Conservation (phyloP, 768 basidiomycete species). For the Rhizopogon vesiculosus region DNA sequence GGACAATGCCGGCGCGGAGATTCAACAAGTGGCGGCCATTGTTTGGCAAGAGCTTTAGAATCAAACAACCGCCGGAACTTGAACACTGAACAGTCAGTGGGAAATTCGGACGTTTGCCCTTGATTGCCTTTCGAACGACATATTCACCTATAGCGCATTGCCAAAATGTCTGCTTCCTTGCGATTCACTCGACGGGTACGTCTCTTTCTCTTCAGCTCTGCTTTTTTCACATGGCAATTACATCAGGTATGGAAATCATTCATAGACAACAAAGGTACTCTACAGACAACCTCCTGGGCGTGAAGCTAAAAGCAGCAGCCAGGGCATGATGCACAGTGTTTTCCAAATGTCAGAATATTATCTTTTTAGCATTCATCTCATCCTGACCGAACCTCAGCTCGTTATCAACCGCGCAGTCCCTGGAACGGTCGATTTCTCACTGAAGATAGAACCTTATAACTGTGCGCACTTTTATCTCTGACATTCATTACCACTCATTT, state of each 20-base stretch:
- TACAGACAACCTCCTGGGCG: not conserved
- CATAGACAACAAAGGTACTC: slow-evolving; percentile 63
- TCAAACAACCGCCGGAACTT: slow-evolving; percentile 19
- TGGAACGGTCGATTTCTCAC: slow-evolving; percentile 61
- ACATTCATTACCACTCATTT: not conserved
- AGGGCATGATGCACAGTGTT: slow-evolving; percentile 81
- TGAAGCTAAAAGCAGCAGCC: slow-evolving; percentile 9
- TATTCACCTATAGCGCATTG: not conserved
- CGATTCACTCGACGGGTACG: slow-evolving; percentile 63
- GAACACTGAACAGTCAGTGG: not conserved
- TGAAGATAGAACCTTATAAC: slow-evolving; percentile 74
- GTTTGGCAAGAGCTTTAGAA: slow-evolving; percentile 26
- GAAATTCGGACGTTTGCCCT: not conserved
- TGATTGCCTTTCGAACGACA: not conserved
- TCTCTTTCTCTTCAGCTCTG: not conserved
- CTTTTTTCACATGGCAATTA: slow-evolving; percentile 5
- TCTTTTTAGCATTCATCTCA: not conserved
- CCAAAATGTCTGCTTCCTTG: slow-evolving; percentile 59
- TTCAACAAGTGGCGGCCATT: slow-evolving; percentile 12
- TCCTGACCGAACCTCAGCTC: slow-evolving; percentile 39
- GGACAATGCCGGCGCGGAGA: slow-evolving; percentile 22
- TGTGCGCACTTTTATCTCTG: slow-evolving; percentile 35
- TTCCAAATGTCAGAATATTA: slow-evolving; percentile 57
- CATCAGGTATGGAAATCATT: slow-evolving; percentile 80
- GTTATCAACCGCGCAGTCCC: slow-evolving; percentile 63